phyloP scores from a whole-genome alignment of 345 rosid genomes.

The Brassica incana region DNA sequence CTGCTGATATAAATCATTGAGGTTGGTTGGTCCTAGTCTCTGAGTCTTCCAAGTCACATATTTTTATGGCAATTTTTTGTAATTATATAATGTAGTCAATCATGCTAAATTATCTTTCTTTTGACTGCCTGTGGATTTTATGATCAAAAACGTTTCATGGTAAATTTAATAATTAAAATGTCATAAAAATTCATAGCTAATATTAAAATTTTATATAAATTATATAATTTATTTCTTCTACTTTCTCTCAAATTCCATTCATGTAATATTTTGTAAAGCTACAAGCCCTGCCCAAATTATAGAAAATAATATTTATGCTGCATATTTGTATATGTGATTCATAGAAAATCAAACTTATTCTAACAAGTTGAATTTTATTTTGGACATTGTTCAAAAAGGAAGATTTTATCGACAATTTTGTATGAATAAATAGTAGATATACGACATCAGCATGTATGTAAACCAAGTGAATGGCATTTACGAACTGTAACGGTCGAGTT shows the following conservation, averaged over 20 bases:
- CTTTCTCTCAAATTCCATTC: background rate
- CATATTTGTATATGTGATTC: too few species aligned
- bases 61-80: background rate
- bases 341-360: background rate
- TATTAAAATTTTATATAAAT: too few species aligned
- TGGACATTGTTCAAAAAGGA: background rate
- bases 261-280: background rate
- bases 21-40: background rate
- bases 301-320: background rate
- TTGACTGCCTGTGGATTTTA: background rate
- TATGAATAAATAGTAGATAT: background rate
- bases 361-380: background rate
- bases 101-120: background rate
- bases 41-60: background rate
- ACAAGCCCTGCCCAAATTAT: background rate
- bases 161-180: background rate
- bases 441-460: background rate
- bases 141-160: background rate
- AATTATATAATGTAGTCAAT: background rate
- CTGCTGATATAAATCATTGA: conserved; percentile 4
- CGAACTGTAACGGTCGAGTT: background rate
- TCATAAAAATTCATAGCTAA: too few species aligned
- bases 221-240: background rate
- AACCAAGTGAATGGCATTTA: background rate
- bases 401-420: background rate